Conservation (phyloP, 805 yeast genomes). For the Hanseniaspora clermontiae region DNA sequence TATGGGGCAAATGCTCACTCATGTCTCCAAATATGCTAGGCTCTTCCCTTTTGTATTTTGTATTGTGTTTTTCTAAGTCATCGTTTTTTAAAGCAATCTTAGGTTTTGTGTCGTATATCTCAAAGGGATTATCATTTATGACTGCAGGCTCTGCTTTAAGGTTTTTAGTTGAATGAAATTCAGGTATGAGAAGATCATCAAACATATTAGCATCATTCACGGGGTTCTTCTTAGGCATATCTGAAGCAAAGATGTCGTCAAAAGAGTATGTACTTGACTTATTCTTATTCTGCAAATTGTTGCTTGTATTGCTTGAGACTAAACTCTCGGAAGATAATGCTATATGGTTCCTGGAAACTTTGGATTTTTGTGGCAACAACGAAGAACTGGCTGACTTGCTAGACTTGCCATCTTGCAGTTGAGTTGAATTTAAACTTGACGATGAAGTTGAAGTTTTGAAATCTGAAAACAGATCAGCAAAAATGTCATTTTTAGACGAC, state of each 20-base stretch:
- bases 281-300: no score
- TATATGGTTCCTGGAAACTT: not conserved
- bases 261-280: not conserved
- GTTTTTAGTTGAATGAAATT: not conserved
- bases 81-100: not conserved
- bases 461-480: slow-evolving; percentile 6
- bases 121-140: not conserved
- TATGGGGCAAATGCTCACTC: not conserved
- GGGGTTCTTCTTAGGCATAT: not conserved
- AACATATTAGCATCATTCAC: not conserved
- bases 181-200: not conserved
- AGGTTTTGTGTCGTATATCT: not conserved
- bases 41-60: not conserved
- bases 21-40: not conserved
- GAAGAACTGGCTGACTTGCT: not conserved
- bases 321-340: not conserved
- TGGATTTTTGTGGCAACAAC: not conserved
- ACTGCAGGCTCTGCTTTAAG: not conserved
- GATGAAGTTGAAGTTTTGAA: not conserved
- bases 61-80: not conserved
- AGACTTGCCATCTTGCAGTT: not conserved
- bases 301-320: not conserved
- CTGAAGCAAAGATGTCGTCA: not conserved
- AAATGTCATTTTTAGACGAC: not conserved
- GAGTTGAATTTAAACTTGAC: not conserved